phyloP scores from a whole-genome alignment of 768 basidiomycete genomes.

The Scleroderma citrinum region DNA sequence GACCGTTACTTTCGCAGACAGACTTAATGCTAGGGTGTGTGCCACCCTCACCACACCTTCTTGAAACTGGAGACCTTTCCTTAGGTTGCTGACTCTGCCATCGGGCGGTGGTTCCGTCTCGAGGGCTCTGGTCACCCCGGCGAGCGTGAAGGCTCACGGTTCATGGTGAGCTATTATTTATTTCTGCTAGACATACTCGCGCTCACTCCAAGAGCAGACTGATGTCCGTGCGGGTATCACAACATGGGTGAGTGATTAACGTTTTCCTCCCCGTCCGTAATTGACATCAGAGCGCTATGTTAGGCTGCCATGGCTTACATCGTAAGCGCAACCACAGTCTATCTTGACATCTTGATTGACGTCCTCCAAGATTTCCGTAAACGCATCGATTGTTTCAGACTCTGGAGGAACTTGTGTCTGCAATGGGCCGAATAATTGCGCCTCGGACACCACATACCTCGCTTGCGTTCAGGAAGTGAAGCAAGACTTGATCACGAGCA shows the following conservation, averaged over 20 bases:
- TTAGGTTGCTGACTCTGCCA: conserved; percentile 34
- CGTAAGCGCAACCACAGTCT: conserved; percentile 33
- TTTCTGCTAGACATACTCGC: not conserved
- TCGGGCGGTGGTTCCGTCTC: conserved; percentile 66
- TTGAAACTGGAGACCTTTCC: not conserved
- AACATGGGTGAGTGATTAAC: conserved; percentile 61
- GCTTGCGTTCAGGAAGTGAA: conserved; percentile 56
- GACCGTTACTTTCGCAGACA: conserved; percentile 35
- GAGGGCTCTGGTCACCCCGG: conserved; percentile 64
- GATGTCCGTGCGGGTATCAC: conserved; percentile 76
- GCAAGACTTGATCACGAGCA: conserved; percentile 77
- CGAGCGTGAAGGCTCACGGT: conserved; percentile 59
- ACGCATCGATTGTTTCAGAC: conserved; percentile 70
- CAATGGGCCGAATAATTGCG: conserved; percentile 50
- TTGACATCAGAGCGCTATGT: conserved; percentile 2
- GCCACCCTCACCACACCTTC: not conserved
- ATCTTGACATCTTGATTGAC: conserved; percentile 4
- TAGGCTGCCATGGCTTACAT: conserved; percentile 84
- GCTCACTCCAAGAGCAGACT: conserved; percentile 39
- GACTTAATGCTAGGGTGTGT: conserved; percentile 37
- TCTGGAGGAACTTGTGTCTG: conserved; percentile 83
- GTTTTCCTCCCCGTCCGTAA: not conserved
- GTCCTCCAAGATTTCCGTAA: conserved; percentile 65
- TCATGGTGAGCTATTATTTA: conserved; percentile 37
- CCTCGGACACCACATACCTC: conserved; percentile 45